These are phyloP conservation scores for Picea engelmannii DNA, from an alignment of 83 land plant species.

Conservation along the genomic window DNA sequence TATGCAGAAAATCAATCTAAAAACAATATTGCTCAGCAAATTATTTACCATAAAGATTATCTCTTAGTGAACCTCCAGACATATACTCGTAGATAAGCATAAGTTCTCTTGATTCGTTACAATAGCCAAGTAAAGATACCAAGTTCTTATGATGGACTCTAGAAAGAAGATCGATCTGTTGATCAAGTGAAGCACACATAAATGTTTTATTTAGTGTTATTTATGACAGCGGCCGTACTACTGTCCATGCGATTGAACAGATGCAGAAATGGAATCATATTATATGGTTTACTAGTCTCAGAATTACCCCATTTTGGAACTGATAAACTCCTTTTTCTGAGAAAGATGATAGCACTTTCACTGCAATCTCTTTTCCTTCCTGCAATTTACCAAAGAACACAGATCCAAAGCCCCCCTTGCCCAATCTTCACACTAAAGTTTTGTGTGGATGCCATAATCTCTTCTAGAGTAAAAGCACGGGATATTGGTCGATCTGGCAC, in stretches of 20 bases:
- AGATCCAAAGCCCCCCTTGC: slow-evolving; percentile 70
- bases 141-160: neutral
- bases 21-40: no score
- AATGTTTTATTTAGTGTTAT: no score
- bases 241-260: neutral
- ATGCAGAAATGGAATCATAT: neutral
- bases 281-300: neutral
- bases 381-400: slow-evolving; percentile 56
- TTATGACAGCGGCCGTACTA: no score
- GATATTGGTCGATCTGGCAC: slow-evolving; percentile 20
- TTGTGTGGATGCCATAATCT: slow-evolving; percentile 51
- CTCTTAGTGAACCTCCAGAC: neutral
- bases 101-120: neutral
- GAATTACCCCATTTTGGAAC: neutral
- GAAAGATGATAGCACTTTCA: slow-evolving; percentile 14
- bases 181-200: no score
- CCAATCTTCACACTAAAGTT: slow-evolving; percentile 65
- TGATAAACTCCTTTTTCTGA: neutral
- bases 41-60: neutral
- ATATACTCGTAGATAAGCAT: neutral
- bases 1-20: no score
- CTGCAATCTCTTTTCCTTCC: slow-evolving; percentile 43
- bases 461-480: slow-evolving; percentile 39
- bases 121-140: neutral
- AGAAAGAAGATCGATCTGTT: neutral